A percentile compares a stretch with the other conserved stretches of the same genome.
Conservation (phyloP, 768 basidiomycete species). For the Boletus huronensis region DNA sequence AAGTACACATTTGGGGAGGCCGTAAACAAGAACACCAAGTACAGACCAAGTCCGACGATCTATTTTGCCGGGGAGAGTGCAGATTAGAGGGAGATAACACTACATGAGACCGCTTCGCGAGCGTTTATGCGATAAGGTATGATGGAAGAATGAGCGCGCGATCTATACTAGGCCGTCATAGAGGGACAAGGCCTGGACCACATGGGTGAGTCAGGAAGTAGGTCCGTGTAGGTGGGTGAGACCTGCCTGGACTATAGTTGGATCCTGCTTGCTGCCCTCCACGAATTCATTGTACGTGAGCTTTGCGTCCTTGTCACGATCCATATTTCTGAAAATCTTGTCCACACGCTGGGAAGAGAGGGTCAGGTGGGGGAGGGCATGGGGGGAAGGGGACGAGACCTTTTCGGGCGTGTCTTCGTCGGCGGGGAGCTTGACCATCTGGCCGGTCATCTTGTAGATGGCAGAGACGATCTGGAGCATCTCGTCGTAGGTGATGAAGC, state of each 20-base stretch:
- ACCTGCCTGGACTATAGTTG: constrained; percentile 93
- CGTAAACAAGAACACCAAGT: constrained; percentile 9
- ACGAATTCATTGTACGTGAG: constrained; percentile 97
- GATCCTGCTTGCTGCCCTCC: constrained; percentile 97
- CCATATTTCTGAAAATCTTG: constrained; percentile 99
- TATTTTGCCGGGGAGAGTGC: constrained; percentile 7
- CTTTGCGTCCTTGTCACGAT: constrained; percentile 88
- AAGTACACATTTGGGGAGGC: constrained; percentile 22
- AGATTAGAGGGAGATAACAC: constrained; percentile 28
- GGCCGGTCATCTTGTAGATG: constrained; percentile 99
- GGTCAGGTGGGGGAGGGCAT: constrained; percentile 11
- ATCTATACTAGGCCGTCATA: constrained; percentile 90
- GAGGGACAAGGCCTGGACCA: constrained; percentile 78
- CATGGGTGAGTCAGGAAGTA: constrained; percentile 9
- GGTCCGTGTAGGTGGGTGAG: constrained; percentile 5
- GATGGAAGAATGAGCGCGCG: constrained; percentile 3
- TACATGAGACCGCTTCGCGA: constrained; percentile 20
- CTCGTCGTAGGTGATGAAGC: constrained; percentile 96
- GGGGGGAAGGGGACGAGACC: constrained; percentile 41
- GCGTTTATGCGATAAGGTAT: constrained; percentile 25
- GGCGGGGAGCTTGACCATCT: constrained; percentile 97
- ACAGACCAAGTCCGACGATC: constrained; percentile 15
- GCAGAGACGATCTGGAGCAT: constrained; percentile 98
- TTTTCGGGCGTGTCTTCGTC: constrained; percentile 99
- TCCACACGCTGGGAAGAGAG: constrained; percentile 73